Conservation (phyloP, 306 rosid genomes). For the Mimosa bimucronata region DNA sequence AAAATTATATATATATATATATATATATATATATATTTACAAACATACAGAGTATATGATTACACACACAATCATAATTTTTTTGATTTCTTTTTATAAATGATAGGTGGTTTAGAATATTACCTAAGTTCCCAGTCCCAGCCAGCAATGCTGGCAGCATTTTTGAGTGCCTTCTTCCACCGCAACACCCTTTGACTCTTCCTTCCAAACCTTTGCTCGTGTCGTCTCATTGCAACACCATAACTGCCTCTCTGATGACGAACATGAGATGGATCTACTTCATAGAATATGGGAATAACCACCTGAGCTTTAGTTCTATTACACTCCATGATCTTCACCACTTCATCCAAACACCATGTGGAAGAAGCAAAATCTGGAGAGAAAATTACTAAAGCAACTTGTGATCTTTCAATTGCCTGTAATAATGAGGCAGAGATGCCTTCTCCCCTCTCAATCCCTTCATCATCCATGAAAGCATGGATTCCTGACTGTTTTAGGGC, state of each 20-base stretch:
- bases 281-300: slow-evolving; percentile 11
- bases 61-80: too few relatives aligned
- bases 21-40: too few relatives aligned
- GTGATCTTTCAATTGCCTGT: slow-evolving; percentile 23
- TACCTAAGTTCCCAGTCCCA: fast-evolving
- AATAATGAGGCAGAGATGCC: not conserved
- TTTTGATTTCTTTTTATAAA: too few relatives aligned
- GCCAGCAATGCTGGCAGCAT: not conserved
- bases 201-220: too few relatives aligned
- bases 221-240: not conserved
- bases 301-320: not conserved
- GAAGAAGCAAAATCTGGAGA: not conserved
- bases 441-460: not conserved
- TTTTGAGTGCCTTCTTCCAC: not conserved
- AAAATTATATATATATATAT: too few relatives aligned
- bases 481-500: slow-evolving; percentile 21
- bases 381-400: slow-evolving; percentile 20
- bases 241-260: not conserved
- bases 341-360: slow-evolving; percentile 21
- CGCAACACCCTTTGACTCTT: too few relatives aligned
- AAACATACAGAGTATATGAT: too few relatives aligned
- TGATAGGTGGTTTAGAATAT: not conserved
- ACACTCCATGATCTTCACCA: not conserved
- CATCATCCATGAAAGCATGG: slow-evolving; percentile 4
- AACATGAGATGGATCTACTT: not conserved